Base-by-base conservation (phyloP, 805 yeast genomes). In the Nakazawaea wickerhamii region DNA sequence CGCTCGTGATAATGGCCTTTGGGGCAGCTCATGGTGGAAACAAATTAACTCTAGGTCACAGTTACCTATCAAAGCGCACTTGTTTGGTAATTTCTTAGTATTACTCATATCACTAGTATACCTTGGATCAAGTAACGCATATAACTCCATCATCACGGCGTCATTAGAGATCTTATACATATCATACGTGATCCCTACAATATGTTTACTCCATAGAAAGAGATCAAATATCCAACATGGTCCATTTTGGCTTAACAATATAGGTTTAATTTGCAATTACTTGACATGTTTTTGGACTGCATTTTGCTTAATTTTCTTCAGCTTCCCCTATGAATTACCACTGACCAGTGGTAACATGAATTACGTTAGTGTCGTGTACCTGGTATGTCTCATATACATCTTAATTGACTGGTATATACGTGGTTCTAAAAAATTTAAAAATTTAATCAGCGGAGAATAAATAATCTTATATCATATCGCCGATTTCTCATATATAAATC, bases 331-430 rank as follows among this genome's bases (percentile, higher is more conserved):
- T 3, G 56, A 53, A 17, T 60, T 62, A 63, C 73, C 73, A 2
- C 71, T 63, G 3, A 59, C 65, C 7, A 65, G 60, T 2, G 65
- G 62, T 6, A 60, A 57, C 45, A 68, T 67, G 73, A 68, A 68
- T 46, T 68, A 67, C 44, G 66, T 66, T 26, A 54, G 54, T 21
- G 71, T 57, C 5, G 71, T 68, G 3, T 52, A 60, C 32, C 56
- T 44, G 8, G 60, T 58, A 2, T 60, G 43, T 40, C 50, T 54
- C 17, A 27, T 46, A 15, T 61, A 57, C 45, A 51, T 59, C 39
- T 49, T 58, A 13, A 38, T 52, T 5, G 60, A 62, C 47, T 63
- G 68, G 68, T 48, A 14, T 20, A 4, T 28, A n/a, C 5, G 34
- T 18, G 45, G 41, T 4, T 17, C n/a, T 17, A 25, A 40, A 13